Percentiles rank a stretch among this genome's conserved stretches.
phyloP scores from a whole-genome alignment of 495 filamentous ascomycete species.

The Opeltia flavorubescens region DNA sequence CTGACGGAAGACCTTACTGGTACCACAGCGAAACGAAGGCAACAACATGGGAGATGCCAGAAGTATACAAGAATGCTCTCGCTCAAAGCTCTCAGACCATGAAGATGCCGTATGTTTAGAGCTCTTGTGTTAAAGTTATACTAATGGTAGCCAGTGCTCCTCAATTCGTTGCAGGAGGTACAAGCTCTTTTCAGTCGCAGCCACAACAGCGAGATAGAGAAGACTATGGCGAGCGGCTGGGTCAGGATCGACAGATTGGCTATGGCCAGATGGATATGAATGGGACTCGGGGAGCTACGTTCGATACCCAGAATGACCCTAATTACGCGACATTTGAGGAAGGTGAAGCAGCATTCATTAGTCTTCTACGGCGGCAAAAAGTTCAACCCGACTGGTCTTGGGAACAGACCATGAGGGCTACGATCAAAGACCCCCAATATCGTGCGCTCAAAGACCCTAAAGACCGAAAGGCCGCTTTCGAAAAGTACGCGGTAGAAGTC shows the following conservation, averaged over 20 bases:
- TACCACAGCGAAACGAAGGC: slow-evolving; percentile 79
- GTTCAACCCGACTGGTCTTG: slow-evolving; percentile 86
- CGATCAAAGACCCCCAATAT: slow-evolving; percentile 90
- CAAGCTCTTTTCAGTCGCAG: slow-evolving; percentile 37
- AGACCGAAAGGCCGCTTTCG: slow-evolving; percentile 82
- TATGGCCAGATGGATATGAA: slow-evolving; percentile 41
- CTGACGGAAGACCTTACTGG: slow-evolving; percentile 86
- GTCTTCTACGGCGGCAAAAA: slow-evolving; percentile 70
- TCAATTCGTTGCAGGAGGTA: slow-evolving; percentile 54
- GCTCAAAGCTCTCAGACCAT: slow-evolving; percentile 37
- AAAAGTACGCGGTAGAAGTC: slow-evolving; percentile 88
- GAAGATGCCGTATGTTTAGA: slow-evolving; percentile 44
- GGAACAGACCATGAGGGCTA: slow-evolving; percentile 76
- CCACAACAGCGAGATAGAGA: slow-evolving; percentile 34
- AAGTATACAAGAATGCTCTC: slow-evolving; percentile 60
- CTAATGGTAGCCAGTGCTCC: slow-evolving; percentile 36
- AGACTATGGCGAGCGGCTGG: slow-evolving; percentile 42
- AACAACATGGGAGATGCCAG: slow-evolving; percentile 92
- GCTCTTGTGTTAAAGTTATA: background rate
- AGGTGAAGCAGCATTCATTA: slow-evolving; percentile 86
- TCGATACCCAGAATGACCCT: slow-evolving; percentile 56
- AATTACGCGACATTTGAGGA: slow-evolving; percentile 79
- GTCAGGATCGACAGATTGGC: slow-evolving; percentile 51
- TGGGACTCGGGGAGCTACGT: slow-evolving; percentile 45
- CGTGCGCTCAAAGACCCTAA: slow-evolving; percentile 86